Evolutionary conservation across 1,284 basidiomycete species (phyloP).

Genomic region (Austropuccinia psidii): DNA sequence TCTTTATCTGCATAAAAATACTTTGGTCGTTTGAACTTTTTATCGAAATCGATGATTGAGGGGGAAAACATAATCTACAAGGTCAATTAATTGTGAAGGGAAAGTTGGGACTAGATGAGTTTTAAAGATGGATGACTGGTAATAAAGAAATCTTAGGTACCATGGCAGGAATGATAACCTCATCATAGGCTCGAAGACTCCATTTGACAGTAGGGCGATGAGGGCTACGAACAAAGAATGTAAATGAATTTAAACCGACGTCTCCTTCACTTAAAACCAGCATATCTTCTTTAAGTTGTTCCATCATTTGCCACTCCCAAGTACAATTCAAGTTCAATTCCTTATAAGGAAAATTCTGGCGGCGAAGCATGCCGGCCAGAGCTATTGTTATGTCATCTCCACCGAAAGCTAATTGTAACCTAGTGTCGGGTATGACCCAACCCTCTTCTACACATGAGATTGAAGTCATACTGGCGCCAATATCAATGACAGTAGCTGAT

Average conservation of each 20-base stretch:
- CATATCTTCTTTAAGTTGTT: slow-evolving; percentile 72
- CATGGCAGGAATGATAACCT: slow-evolving; percentile 89
- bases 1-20: slow-evolving; percentile 44
- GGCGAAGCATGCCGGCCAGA: slow-evolving; percentile 67
- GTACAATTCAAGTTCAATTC: slow-evolving; percentile 65
- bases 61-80: slow-evolving; percentile 81
- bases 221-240: slow-evolving; percentile 75
- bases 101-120: no score
- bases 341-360: slow-evolving; percentile 79
- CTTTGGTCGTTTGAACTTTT: slow-evolving; percentile 53
- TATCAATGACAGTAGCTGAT: slow-evolving; percentile 88
- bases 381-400: slow-evolving; percentile 90
- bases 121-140: background rate
- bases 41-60: slow-evolving; percentile 77
- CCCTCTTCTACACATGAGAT: slow-evolving; percentile 96
- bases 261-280: slow-evolving; percentile 78
- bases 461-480: slow-evolving; percentile 75
- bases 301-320: slow-evolving; percentile 81
- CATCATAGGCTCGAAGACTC: slow-evolving; percentile 83
- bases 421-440: slow-evolving; percentile 73
- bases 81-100: background rate
- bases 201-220: slow-evolving; percentile 75
- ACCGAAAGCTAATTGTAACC: slow-evolving; percentile 77
- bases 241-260: slow-evolving; percentile 77
- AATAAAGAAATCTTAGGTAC: slow-evolving; percentile 51